Evolutionary conservation across 805 yeast species (phyloP).

Genomic region (Yarrowia sp.): DNA sequence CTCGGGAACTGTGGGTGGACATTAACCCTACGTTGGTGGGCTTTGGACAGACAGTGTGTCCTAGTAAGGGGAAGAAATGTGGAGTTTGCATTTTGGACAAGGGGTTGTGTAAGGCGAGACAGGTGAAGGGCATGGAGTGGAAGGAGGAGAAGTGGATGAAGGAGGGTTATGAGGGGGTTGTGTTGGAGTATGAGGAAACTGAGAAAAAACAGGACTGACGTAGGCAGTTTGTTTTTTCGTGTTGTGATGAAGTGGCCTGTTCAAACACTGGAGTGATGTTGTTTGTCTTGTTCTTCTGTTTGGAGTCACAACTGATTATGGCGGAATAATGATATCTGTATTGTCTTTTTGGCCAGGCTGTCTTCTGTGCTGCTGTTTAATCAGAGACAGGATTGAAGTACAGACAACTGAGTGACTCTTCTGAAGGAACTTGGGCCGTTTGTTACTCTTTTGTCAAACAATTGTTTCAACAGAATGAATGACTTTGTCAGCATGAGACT

Average conservation of each 20-base stretch:
- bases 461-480: too few species aligned
- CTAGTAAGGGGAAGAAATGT: conserved; percentile 70
- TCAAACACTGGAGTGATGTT: too few species aligned
- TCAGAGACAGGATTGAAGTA: too few species aligned
- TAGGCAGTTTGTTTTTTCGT: background rate
- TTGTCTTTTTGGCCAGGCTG: too few species aligned
- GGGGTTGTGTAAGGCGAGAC: conserved; percentile 56
- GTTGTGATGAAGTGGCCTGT: too few species aligned
- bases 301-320: too few species aligned
- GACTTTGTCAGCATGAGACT: too few species aligned
- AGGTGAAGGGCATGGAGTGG: background rate
- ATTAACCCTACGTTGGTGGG: conserved; percentile 89
- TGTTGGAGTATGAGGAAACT: background rate
- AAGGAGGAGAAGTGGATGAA: conserved; percentile 25
- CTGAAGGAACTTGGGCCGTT: too few species aligned
- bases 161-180: conserved; percentile 2
- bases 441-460: too few species aligned
- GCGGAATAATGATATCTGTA: too few species aligned
- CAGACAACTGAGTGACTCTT: too few species aligned
- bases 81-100: conserved; percentile 68
- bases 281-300: background rate
- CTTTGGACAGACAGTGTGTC: conserved; percentile 89
- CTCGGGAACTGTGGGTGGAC: conserved; percentile 76
- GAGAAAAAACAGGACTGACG: background rate
- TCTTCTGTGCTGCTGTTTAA: too few species aligned